A percentile compares a stretch with the other conserved stretches of the same genome.
phyloP scores from a whole-genome alignment of 164 flowering plant species.

The Tetracentron sinense region DNA sequence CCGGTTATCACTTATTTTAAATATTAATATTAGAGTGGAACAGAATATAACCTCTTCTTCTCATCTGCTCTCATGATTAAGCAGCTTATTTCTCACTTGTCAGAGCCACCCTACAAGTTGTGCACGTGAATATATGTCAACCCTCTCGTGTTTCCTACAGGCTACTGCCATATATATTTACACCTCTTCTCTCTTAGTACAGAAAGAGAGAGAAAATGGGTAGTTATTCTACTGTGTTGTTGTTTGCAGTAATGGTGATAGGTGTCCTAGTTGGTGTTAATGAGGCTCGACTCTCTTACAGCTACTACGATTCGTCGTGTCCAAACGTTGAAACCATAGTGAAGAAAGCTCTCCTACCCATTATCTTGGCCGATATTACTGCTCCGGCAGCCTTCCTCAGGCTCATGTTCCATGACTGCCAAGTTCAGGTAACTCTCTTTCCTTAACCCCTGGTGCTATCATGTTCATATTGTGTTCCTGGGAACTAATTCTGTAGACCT shows the following conservation, averaged over 20 bases:
- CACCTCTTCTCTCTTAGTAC: no score
- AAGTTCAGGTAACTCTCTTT: slow-evolving; percentile 27
- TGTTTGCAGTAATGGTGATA: not conserved
- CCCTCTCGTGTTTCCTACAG: no score
- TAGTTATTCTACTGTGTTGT: not conserved
- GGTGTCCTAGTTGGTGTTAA: not conserved
- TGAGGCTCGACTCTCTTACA: slow-evolving; percentile 14
- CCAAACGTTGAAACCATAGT: slow-evolving; percentile 22
- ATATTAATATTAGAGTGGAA: no score
- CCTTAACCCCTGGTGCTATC: not conserved
- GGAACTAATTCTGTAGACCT: not conserved
- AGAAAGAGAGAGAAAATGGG: slow-evolving; percentile 3
- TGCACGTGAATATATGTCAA: no score
- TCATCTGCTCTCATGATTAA: no score
- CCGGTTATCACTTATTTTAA: no score
- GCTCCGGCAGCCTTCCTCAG: slow-evolving; percentile 29
- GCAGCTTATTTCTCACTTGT: no score
- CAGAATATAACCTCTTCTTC: no score
- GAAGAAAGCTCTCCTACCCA: slow-evolving; percentile 7
- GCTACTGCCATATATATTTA: no score
- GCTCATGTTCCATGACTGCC: slow-evolving; percentile 35
- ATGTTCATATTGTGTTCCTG: no score
- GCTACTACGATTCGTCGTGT: slow-evolving; percentile 19
- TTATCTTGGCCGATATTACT: slow-evolving; percentile 14
- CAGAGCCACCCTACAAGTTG: no score